Evolutionary conservation across 2,329 filamentous ascomycete genomes (phyloP).

Genomic region (Fusarium udum): DNA sequence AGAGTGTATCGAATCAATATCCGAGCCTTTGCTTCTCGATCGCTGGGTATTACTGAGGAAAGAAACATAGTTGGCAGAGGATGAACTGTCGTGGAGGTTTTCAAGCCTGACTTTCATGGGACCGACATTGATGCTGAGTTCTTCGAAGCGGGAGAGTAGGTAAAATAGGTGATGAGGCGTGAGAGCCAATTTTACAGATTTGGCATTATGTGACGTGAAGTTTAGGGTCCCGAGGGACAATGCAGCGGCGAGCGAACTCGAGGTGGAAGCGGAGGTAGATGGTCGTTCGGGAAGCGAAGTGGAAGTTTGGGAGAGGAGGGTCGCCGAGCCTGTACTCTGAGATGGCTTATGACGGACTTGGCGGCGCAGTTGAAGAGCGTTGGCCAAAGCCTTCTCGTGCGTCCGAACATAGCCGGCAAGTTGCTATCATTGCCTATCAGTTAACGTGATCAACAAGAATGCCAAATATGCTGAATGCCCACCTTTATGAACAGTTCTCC

Average conservation of each 20-base stretch:
- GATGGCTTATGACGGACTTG: conserved; percentile 77
- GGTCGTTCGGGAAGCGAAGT: conserved; percentile 67
- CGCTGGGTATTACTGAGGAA: conserved; percentile 84
- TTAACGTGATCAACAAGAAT: conserved; percentile 17
- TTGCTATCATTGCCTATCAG: conserved; percentile 69
- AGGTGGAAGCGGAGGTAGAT: conserved; percentile 73
- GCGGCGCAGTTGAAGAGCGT: conserved; percentile 87
- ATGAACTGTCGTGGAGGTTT: conserved; percentile 88
- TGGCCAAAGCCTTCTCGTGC: conserved; percentile 96
- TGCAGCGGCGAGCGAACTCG: conserved; percentile 81
- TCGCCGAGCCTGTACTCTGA: conserved; percentile 69
- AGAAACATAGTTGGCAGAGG: conserved; percentile 92
- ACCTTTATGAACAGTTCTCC: conserved; percentile 90
- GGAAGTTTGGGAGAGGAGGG: conserved; percentile 63
- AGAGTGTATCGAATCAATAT: conserved; percentile 91
- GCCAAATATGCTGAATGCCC: conserved; percentile 39
- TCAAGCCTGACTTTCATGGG: conserved; percentile 97
- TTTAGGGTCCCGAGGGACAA: conserved; percentile 86
- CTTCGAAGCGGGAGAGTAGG: conserved; percentile 92
- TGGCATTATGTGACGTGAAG: conserved; percentile 85
- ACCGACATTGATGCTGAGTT: conserved; percentile 87
- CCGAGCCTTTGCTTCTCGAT: conserved; percentile 79
- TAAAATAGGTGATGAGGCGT: conserved; percentile 98
- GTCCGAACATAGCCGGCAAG: conserved; percentile 95
- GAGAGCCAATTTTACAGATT: conserved; percentile 89